Evolutionary conservation across 2,329 filamentous ascomycete genomes (phyloP).

Genomic region (Calonectria hongkongensis): DNA sequence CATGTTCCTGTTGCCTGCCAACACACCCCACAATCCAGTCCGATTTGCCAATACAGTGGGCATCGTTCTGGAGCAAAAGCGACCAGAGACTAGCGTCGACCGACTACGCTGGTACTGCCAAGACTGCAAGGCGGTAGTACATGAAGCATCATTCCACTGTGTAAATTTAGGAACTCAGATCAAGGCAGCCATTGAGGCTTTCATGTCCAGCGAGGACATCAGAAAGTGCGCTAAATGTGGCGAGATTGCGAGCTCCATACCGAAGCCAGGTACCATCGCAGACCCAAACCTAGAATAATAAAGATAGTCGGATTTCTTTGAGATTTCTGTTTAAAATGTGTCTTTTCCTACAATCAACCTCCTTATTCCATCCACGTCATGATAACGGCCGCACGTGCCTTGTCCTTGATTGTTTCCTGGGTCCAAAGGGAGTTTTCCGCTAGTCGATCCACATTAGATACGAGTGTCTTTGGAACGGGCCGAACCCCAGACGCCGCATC

Average conservation of each 20-base stretch:
- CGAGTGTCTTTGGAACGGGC: not conserved
- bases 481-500: conserved; percentile 5
- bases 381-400: not conserved
- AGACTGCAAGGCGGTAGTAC: conserved; percentile 81
- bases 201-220: conserved; percentile 79
- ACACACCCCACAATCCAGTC: conserved; percentile 97
- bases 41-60: conserved; percentile 95
- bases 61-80: conserved; percentile 90
- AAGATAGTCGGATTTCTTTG: not conserved
- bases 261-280: conserved; percentile 74
- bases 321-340: not conserved
- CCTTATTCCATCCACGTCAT: not conserved
- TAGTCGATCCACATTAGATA: conserved; percentile 1
- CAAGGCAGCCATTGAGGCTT: conserved; percentile 90
- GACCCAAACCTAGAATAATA: conserved; percentile 72
- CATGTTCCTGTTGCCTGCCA: conserved; percentile 92
- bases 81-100: conserved; percentile 82
- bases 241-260: conserved; percentile 81
- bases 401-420: not conserved
- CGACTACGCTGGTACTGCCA: conserved; percentile 93
- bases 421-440: conserved; percentile 14
- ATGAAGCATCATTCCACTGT: conserved; percentile 91
- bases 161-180: conserved; percentile 95
- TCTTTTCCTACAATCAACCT: not conserved
- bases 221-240: conserved; percentile 88